phyloP scores from a whole-genome alignment of 208 protist genomes.

The Spongospora subterranea region DNA sequence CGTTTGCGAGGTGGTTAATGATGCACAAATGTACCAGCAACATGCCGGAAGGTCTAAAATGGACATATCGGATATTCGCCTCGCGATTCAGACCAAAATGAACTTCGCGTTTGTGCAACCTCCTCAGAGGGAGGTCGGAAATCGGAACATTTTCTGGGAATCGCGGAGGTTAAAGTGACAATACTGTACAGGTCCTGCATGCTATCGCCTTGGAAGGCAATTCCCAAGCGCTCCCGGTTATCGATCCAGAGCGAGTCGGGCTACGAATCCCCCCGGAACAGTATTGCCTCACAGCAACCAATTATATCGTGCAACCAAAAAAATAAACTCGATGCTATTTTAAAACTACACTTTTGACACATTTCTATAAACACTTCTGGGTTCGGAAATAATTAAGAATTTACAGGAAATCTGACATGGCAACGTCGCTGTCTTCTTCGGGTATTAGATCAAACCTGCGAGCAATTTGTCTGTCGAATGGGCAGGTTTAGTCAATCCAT shows the following conservation, averaged over 20 bases:
- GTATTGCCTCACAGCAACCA: neutral
- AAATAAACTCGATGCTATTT: neutral
- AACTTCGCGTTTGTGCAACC: constrained; percentile 34
- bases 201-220: constrained; percentile 6
- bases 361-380: too few relatives aligned
- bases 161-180: neutral
- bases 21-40: constrained; percentile 55
- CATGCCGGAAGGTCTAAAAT: constrained; percentile 17
- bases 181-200: neutral
- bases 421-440: too few relatives aligned
- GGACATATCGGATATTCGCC: constrained; percentile 45
- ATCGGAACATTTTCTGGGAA: neutral
- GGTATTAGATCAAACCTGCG: too few relatives aligned
- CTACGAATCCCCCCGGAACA: constrained; percentile 26
- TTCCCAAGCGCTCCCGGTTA: neutral
- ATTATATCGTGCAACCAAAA: constrained; percentile 16
- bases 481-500: too few relatives aligned
- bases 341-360: too few relatives aligned
- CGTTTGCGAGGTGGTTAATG: neutral
- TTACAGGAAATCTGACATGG: too few relatives aligned
- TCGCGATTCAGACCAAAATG: constrained; percentile 54
- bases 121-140: neutral
- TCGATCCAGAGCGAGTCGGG: constrained; percentile 41
- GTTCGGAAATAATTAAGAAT: too few relatives aligned
- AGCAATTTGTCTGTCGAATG: too few relatives aligned